phyloP scores from a whole-genome alignment of 306 rosid genomes.

The Oxytropis ochrocephala region DNA sequence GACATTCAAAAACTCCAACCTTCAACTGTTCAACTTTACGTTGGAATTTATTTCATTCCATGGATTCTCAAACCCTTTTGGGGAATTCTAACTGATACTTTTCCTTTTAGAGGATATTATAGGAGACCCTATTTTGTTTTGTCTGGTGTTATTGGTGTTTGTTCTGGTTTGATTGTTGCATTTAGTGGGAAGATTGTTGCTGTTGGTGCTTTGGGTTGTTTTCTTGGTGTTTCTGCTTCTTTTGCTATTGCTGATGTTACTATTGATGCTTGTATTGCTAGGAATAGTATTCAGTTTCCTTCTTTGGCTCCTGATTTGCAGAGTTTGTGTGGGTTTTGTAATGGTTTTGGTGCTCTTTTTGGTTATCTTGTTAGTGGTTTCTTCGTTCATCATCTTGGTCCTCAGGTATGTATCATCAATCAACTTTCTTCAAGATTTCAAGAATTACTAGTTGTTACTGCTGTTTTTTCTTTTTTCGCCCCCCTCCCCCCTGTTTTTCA shows the following conservation, averaged over 20 bases:
- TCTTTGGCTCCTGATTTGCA: constrained; percentile 62
- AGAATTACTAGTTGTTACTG: too few relatives aligned
- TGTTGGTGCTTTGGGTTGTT: constrained; percentile 33
- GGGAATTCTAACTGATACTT: constrained; percentile 63
- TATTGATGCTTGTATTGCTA: constrained; percentile 71
- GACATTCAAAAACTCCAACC: constrained; percentile 65
- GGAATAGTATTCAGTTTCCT: constrained; percentile 52
- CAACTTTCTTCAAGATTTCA: background rate
- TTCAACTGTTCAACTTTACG: constrained; percentile 47
- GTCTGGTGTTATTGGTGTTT: constrained; percentile 39
- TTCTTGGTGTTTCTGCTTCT: constrained; percentile 47
- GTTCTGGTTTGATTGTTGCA: constrained; percentile 32
- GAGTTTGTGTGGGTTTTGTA: constrained; percentile 58
- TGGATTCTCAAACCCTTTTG: constrained; percentile 72
- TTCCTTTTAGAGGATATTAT: constrained; percentile 46
- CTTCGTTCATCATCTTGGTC: constrained; percentile 58
- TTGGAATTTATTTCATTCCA: constrained; percentile 52
- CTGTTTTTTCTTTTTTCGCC: background rate
- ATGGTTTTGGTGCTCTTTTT: constrained; percentile 51
- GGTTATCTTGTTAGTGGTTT: constrained; percentile 55
- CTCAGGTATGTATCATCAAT: constrained; percentile 34
- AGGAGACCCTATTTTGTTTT: constrained; percentile 49
- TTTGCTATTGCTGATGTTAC: constrained; percentile 68
- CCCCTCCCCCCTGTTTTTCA: background rate
- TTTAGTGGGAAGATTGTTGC: constrained; percentile 1